phyloP scores from a whole-genome alignment of 2,329 filamentous ascomycete genomes.

The Saccharata proteae region DNA sequence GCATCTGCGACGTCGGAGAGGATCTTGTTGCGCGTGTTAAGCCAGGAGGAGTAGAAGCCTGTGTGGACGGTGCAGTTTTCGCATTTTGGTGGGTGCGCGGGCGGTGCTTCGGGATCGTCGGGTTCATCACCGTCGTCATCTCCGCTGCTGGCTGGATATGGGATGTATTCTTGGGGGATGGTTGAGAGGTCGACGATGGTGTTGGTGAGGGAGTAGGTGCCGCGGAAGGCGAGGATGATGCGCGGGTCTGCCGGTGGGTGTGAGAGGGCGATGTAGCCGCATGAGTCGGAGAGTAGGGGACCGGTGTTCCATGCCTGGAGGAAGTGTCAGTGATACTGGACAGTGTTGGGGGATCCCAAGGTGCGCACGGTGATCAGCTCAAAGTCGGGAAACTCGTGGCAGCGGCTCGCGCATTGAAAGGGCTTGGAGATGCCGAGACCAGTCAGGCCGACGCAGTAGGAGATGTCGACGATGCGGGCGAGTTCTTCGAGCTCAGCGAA shows the following conservation, averaged over 20 bases:
- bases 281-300: constrained; percentile 73
- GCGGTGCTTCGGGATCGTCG: constrained; percentile 14
- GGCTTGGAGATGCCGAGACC: constrained; percentile 74
- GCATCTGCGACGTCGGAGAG: constrained; percentile 53
- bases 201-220: constrained; percentile 88
- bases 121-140: constrained; percentile 30
- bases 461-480: constrained; percentile 83
- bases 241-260: constrained; percentile 47
- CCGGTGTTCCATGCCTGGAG: constrained; percentile 77
- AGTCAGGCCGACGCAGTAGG: constrained; percentile 81
- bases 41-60: constrained; percentile 81
- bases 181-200: constrained; percentile 84
- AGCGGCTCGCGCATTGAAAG: constrained; percentile 76
- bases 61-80: constrained; percentile 83
- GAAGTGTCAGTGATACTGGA: constrained; percentile 9
- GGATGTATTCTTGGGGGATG: constrained; percentile 78
- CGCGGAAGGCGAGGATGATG: constrained; percentile 81
- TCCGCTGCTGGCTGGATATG: constrained; percentile 71
- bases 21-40: constrained; percentile 56
- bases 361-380: constrained; percentile 53
- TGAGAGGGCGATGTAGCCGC: constrained; percentile 87
- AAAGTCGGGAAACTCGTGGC: constrained; percentile 68
- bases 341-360: background rate
- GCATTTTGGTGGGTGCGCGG: constrained; percentile 44
- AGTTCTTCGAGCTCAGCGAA: constrained; percentile 78